Conservation (phyloP, 2,329 filamentous ascomycete genomes). For the Paraphoma chrysanthemicola region DNA sequence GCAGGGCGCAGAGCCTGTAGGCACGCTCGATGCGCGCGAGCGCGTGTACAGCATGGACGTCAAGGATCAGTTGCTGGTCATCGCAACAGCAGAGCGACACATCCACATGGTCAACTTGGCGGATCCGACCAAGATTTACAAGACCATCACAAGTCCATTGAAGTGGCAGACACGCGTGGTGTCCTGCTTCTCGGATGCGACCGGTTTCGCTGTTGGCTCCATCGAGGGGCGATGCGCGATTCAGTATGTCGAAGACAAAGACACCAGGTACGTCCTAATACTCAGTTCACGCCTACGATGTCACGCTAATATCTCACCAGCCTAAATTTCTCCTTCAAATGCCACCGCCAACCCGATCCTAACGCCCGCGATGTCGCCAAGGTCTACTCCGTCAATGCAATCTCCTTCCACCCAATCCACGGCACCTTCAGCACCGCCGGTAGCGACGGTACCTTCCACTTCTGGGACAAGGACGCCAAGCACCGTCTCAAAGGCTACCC, state of each 20-base stretch:
- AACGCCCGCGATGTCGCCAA: slow-evolving; percentile 73
- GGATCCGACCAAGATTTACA: slow-evolving; percentile 90
- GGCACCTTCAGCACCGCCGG: slow-evolving; percentile 99
- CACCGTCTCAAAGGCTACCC: slow-evolving; percentile 70
- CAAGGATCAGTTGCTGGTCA: slow-evolving; percentile 83
- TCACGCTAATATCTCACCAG: slow-evolving; percentile 31
- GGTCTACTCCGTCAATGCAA: slow-evolving; percentile 95
- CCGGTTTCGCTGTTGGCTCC: slow-evolving; percentile 92
- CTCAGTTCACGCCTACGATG: neutral
- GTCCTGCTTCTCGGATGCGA: slow-evolving; percentile 90
- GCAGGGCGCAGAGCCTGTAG: slow-evolving; percentile 67
- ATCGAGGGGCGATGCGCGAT: slow-evolving; percentile 98
- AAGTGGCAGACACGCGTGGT: slow-evolving; percentile 98
- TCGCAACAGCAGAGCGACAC: slow-evolving; percentile 93
- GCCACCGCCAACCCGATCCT: slow-evolving; percentile 82
- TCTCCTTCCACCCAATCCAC: slow-evolving; percentile 95
- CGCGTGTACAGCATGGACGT: slow-evolving; percentile 92
- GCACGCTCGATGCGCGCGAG: slow-evolving; percentile 72
- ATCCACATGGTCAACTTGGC: slow-evolving; percentile 94
- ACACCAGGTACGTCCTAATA: slow-evolving; percentile 62
- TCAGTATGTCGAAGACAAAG: slow-evolving; percentile 97
- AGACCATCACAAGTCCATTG: slow-evolving; percentile 91
- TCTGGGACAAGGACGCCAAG: slow-evolving; percentile 77
- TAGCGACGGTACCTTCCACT: slow-evolving; percentile 94
- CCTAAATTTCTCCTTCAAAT: slow-evolving; percentile 99